Evolutionary conservation across 2,329 filamentous ascomycete genomes (phyloP), one percentile per base, ranked within the genome.

Genomic region (Amauroascus verrucosus): DNA sequence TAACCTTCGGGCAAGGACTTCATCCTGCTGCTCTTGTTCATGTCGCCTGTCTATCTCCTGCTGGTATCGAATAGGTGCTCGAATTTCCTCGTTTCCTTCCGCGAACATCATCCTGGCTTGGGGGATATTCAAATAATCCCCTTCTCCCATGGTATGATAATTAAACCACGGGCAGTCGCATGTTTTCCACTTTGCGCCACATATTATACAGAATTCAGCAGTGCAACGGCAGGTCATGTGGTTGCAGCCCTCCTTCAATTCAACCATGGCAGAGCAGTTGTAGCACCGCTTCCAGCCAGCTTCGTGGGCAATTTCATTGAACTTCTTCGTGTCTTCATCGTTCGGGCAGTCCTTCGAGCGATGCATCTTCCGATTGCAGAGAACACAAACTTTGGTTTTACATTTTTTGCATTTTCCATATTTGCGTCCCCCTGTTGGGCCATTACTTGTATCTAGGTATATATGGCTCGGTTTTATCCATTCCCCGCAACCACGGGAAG

Each of bases 181-280:
- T 0, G 77, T 82, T 70, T 88, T 91, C 88, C 88, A 94, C 61
- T 85, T 85, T 30, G 74, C 65, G 20, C 86, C 88, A 64, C 89
- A 95, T 24, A 87, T 77, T 80, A 93, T 89, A 70, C 89, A 95
- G 63, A 94, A 94, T 61, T 94, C 80, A 26, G 86, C 86, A 51
- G 80, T 84, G 63, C 89, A 95, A 53, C 82, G 85, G 66, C 88
- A 95, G 26, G 82, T 88, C 81, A 94, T 91, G 65, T 91, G 88
- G 69, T 91, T 90, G 68, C 85, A 89, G 43, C 88, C 88, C 67
- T 91, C 86, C 60, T 84, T 84, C 48, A 88, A 72, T 67, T 94
- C 86, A 43, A 94, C 85, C 73, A 86, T 80, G 30, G 79, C 77
- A 60, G 79, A 83, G 71, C 89, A 95, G 61, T 77, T 85, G 67